These are phyloP conservation scores for Arthroderma sp. DNA, from an alignment of 2,329 filamentous ascomycete species.

Conservation along the genomic window DNA sequence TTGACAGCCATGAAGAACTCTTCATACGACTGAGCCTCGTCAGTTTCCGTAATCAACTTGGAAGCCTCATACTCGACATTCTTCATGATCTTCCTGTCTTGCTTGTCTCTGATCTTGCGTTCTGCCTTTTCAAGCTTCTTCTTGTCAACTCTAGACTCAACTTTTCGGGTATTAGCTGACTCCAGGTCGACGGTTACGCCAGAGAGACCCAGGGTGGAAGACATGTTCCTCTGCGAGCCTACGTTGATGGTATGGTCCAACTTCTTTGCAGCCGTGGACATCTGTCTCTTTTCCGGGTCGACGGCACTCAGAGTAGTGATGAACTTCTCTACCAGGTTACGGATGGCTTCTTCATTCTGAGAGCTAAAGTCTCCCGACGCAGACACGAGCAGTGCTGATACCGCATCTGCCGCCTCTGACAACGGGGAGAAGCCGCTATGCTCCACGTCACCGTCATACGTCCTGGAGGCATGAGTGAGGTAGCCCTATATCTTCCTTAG, in stretches of 20 bases:
- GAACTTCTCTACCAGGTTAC: constrained; percentile 78
- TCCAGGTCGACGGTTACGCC: constrained; percentile 81
- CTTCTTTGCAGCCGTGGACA: constrained; percentile 65
- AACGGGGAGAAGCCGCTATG: constrained; percentile 60
- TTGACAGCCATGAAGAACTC: constrained; percentile 99
- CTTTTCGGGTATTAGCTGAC: constrained; percentile 81
- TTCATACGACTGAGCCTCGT: constrained; percentile 83
- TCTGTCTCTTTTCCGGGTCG: constrained; percentile 54
- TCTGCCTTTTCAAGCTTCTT: constrained; percentile 99
- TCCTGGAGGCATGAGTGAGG: constrained; percentile 78
- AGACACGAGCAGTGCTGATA: constrained; percentile 82
- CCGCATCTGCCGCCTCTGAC: constrained; percentile 66
- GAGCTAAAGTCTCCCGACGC: constrained; percentile 73
- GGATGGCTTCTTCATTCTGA: constrained; percentile 64
- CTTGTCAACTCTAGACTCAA: constrained; percentile 92
- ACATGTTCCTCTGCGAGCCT: constrained; percentile 86
- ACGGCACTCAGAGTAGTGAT: constrained; percentile 64
- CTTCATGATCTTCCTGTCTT: constrained; percentile 97
- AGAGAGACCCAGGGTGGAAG: constrained; percentile 80
- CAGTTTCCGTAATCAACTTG: constrained; percentile 68
- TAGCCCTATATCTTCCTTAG: constrained; percentile 57
- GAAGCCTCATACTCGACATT: constrained; percentile 97
- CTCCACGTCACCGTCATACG: constrained; percentile 64
- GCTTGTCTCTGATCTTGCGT: constrained; percentile 92
- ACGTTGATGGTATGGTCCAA: constrained; percentile 94